A percentile compares a stretch with the other conserved stretches of the same genome.
These are phyloP conservation scores for Echinochloa phyllopogon DNA, from an alignment of 176 grass and related monocot species.

Conservation along the genomic window DNA sequence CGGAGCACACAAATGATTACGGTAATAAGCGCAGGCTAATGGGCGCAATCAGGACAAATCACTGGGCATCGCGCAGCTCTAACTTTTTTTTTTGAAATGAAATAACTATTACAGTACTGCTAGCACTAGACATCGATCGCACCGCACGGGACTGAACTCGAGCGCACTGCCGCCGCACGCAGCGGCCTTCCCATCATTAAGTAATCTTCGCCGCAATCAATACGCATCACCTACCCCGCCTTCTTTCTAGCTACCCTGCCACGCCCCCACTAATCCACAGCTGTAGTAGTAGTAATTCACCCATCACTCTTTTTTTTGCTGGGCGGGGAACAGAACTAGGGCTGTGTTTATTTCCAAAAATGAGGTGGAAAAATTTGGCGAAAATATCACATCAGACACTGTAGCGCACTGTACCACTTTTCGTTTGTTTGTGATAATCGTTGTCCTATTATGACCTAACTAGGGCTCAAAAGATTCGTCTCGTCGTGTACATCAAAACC, in stretches of 20 bases:
- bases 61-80: neutral
- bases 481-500: no score
- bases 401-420: no score
- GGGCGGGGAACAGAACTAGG: no score
- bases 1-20: neutral
- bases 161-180: neutral
- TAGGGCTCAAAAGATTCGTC: no score
- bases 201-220: conserved; percentile 29
- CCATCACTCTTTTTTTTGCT: no score
- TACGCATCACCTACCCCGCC: conserved; percentile 23
- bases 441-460: no score
- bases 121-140: neutral
- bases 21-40: neutral
- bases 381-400: no score
- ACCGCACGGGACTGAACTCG: neutral
- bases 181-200: conserved; percentile 8
- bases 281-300: no score
- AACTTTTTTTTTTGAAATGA: neutral
- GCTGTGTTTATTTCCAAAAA: no score
- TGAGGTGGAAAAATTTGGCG: no score
- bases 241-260: neutral
- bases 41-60: conserved; percentile 32
- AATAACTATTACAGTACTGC: no score
- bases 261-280: neutral
- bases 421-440: no score